These are phyloP conservation scores for Hylodesmum podocarpum DNA, from an alignment of 306 rosid genomes.

Conservation along the genomic window DNA sequence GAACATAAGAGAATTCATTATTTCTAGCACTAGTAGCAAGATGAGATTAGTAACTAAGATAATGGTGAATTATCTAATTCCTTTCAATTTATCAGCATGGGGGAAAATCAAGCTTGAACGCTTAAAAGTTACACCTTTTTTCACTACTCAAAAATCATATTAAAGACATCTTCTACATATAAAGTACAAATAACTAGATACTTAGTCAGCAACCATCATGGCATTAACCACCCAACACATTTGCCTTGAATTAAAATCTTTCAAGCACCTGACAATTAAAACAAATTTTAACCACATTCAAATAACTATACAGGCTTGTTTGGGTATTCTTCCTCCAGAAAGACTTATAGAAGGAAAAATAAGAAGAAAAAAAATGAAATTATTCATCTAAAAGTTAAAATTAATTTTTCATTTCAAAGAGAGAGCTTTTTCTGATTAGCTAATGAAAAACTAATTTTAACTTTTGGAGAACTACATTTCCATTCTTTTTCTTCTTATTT, in stretches of 20 bases:
- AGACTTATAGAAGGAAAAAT: too few species aligned
- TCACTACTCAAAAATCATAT: neutral
- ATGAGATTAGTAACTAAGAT: neutral
- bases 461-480: too few species aligned
- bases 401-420: too few species aligned
- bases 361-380: too few species aligned
- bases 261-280: neutral
- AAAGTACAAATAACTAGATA: neutral
- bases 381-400: too few species aligned
- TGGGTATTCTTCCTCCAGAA: too few species aligned
- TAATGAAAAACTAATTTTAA: too few species aligned
- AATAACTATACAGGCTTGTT: neutral
- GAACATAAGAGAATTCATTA: neutral
- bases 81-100: neutral
- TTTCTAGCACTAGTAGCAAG: neutral
- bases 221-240: constrained; percentile 1
- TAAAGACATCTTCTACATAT: neutral
- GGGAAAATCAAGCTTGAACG: neutral
- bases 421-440: too few species aligned
- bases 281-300: neutral
- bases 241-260: neutral
- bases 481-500: too few species aligned
- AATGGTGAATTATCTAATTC: neutral
- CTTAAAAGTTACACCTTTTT: neutral
- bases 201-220: neutral